Evolutionary conservation across 164 flowering plant genomes (phyloP), one percentile per base, ranked within the genome.

Genomic region (Umbellularia californica): DNA sequence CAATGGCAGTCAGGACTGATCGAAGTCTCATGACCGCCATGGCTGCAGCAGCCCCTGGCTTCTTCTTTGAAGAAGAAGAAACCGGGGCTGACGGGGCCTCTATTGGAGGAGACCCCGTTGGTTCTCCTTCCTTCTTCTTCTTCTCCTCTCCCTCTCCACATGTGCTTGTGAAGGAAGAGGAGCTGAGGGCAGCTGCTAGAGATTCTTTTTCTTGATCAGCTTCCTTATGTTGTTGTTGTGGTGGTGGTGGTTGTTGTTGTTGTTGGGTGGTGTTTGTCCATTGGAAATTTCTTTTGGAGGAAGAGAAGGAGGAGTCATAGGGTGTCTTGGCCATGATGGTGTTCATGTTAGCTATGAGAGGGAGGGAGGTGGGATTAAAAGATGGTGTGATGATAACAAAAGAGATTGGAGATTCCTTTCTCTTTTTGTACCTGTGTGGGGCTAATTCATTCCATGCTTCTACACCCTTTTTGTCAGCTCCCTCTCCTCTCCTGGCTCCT

Each of bases 251-350:
- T 41, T 0, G 47, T 30, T 2, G 35, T 28, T 2, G 30, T 30
- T 30, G 35, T 7, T 41, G 47, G 11, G 11, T 41, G 47, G 9
- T 92, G 72, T 78, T 88, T 60, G 70, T 86, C 89, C 88, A 88
- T 74, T 84, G 82, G 81, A 91, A 85, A 81, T 84, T 85, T 58
- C 93, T 85, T 72, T 83, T 89, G 25, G 97, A 91, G 87, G 90
- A 41, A 20, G 97, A 90, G 88, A 89, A 86, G 60, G 96, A 90
- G 50, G 93, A 86, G 78, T 88, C 85, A 83, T 77, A 83, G 80
- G 89, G 86, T 69, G 93, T 83, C 83, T 72, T 91, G 65, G 67
- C 51, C 66, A 58, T 72, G 73, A 70, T 66, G 5, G 35, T 30
- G 19, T 30, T 30, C 69, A 66, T 66, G 14, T 25, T 66, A 30